Base-by-base conservation (phyloP, 345 rosid genomes). In the Eutrema japonicum region DNA sequence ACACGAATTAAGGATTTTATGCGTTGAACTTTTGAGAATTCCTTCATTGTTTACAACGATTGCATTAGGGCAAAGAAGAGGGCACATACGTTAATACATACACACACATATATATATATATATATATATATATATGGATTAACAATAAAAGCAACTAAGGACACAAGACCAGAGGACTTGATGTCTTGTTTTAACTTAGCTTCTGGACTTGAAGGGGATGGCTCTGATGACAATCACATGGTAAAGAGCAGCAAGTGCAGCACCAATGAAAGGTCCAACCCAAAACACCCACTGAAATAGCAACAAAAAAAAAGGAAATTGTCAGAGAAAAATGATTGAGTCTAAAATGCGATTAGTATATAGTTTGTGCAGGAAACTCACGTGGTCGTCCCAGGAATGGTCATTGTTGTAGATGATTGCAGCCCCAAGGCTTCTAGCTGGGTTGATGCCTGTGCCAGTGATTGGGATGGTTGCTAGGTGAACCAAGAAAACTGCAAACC, bases 241-340 rank as follows among this genome's bases (percentile, higher is more conserved):
- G 79, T 88, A 88, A 1, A 88, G 66, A 48, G 94, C 94, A 37
- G 94, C 94, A 38, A 88, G 84, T 8, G 84, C 89, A 35, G 94
- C 94, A 2, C 94, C 94, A 32, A 85, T 59, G 67, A 88, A 86
- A 10, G 94, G 94, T 11, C 94, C 94, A 10, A 88, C 88, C 94
- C 91, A 88, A 77, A 88, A 88, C 30, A 88, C 80, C 94, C 94
- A 88, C 93, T 88, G 83, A 11, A 69, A 42, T 5, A 4, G 29
- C 0, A 26, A 2, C 22, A 30, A 6, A 1, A 8, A 43, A 41
- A 32, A 42, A 16, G 22, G 1, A 43, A 36, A 63, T 7, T 5
- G 11, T 52, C 36, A 50, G 48, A 51, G 38, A 57, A 18, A 42
- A 57, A n/a, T 29, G 1, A 30, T 33, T 29, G 3, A 50, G 22